Conservation (phyloP, 805 yeast species). For the Yarrowia phangngaensis region DNA sequence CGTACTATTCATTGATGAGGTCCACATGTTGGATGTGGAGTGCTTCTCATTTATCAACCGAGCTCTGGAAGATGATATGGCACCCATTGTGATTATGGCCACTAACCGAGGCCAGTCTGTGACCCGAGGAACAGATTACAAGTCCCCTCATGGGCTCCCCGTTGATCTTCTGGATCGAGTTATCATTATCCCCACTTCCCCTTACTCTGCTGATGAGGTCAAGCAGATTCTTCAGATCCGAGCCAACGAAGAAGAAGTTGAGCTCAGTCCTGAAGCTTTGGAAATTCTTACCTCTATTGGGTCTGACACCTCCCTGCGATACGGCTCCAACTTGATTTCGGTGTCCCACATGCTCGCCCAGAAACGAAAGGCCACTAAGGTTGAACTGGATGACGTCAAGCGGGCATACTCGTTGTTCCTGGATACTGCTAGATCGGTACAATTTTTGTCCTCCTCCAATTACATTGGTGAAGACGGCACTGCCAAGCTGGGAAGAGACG, state of each 20-base stretch:
- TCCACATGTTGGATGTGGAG: constrained; percentile 96
- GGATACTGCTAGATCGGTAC: constrained; percentile 86
- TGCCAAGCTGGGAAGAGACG: constrained; percentile 49
- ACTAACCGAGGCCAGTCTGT: constrained; percentile 94
- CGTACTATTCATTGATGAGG: constrained; percentile 95
- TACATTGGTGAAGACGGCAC: constrained; percentile 78
- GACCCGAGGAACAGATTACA: constrained; percentile 89
- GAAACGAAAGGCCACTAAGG: constrained; percentile 67
- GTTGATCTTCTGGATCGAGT: constrained; percentile 90
- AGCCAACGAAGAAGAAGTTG: constrained; percentile 91
- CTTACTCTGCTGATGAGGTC: constrained; percentile 78
- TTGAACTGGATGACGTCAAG: constrained; percentile 79
- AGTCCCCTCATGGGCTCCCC: constrained; percentile 97
- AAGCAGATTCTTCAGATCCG: constrained; percentile 81
- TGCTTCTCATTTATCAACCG: constrained; percentile 92
- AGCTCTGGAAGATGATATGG: constrained; percentile 92
- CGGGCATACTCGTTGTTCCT: constrained; percentile 81
- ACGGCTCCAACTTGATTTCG: constrained; percentile 84
- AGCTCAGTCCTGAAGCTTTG: constrained; percentile 73
- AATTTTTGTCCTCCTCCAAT: constrained; percentile 66
- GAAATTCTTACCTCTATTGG: constrained; percentile 87
- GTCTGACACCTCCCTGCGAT: constrained; percentile 82
- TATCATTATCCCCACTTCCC: constrained; percentile 80
- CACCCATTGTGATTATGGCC: constrained; percentile 97
- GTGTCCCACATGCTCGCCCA: constrained; percentile 83